phyloP scores from a whole-genome alignment of 176 grass and related monocot genomes.

The Melocanna baccifera region DNA sequence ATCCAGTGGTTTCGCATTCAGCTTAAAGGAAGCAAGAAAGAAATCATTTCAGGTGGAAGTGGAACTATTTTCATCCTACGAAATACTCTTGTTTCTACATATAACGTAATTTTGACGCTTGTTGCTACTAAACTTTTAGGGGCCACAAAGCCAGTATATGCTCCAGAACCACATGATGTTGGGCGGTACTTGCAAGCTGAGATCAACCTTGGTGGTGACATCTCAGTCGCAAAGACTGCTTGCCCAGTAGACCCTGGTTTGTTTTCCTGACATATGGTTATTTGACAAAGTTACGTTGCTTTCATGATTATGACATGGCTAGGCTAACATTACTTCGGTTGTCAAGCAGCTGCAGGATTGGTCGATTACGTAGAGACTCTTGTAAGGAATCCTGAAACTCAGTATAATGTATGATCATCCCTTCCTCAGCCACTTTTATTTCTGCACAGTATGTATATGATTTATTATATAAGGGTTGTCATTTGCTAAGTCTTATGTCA shows the following conservation, averaged over 20 bases:
- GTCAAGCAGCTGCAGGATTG: constrained; percentile 67
- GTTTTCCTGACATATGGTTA: constrained; percentile 12
- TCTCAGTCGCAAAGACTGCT: constrained; percentile 31
- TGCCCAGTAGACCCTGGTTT: constrained; percentile 66
- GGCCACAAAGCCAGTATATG: constrained; percentile 64
- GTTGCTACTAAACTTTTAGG: constrained; percentile 39
- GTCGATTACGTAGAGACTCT: constrained; percentile 58
- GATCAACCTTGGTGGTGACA: constrained; percentile 43
- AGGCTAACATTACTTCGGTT: constrained; percentile 16
- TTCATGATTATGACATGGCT: constrained; percentile 10
- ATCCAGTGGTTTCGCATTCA: constrained; percentile 73
- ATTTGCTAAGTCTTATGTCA: neutral
- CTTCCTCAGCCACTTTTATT: constrained; percentile 6
- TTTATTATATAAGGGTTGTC: neutral
- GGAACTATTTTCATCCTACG: constrained; percentile 23
- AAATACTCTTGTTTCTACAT: neutral
- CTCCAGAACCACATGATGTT: constrained; percentile 78
- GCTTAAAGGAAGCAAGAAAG: constrained; percentile 53
- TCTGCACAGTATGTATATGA: neutral
- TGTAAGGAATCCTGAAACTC: constrained; percentile 59
- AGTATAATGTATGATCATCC: constrained; percentile 66
- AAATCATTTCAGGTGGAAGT: constrained; percentile 78
- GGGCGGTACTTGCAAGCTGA: constrained; percentile 65
- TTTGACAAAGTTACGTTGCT: constrained; percentile 2
- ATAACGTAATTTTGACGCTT: neutral